Conservation (phyloP, 176 grass and related monocot species). For the Cocos nucifera region DNA sequence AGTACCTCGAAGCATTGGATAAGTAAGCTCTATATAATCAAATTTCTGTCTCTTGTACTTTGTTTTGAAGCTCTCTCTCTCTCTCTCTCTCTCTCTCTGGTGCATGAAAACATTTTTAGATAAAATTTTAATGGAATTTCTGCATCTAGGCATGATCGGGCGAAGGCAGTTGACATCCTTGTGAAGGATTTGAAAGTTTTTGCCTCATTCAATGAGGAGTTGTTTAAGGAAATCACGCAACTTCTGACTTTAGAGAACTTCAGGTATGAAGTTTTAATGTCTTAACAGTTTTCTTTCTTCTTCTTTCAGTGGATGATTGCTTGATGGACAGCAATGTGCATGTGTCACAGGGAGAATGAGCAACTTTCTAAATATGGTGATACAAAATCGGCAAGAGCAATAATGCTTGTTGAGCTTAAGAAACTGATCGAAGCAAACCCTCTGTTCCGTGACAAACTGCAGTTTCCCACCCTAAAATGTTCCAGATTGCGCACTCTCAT, state of each 20-base stretch:
- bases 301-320: slow-evolving; percentile 9
- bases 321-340: slow-evolving; percentile 12
- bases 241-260: slow-evolving; percentile 94
- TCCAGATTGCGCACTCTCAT: slow-evolving; percentile 95
- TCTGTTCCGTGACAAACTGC: slow-evolving; percentile 93
- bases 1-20: slow-evolving; percentile 79
- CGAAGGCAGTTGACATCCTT: slow-evolving; percentile 93
- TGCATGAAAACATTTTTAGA: background rate
- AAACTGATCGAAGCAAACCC: slow-evolving; percentile 98
- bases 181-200: slow-evolving; percentile 99
- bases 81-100: background rate
- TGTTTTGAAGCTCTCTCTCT: slow-evolving; percentile 5
- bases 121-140: slow-evolving; percentile 1
- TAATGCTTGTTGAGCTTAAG: slow-evolving; percentile 97
- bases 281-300: slow-evolving; percentile 4
- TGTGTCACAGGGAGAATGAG: slow-evolving; percentile 74
- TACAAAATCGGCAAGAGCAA: slow-evolving; percentile 92
- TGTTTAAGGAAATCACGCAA: slow-evolving; percentile 98
- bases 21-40: slow-evolving; percentile 33
- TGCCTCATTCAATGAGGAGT: slow-evolving; percentile 87
- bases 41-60: no score
- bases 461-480: slow-evolving; percentile 88
- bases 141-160: slow-evolving; percentile 74
- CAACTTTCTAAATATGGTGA: slow-evolving; percentile 99
- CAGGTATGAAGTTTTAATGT: slow-evolving; percentile 43